Base-by-base conservation (phyloP, 2,329 filamentous ascomycete genomes). In the Paecilomyces fulvus region DNA sequence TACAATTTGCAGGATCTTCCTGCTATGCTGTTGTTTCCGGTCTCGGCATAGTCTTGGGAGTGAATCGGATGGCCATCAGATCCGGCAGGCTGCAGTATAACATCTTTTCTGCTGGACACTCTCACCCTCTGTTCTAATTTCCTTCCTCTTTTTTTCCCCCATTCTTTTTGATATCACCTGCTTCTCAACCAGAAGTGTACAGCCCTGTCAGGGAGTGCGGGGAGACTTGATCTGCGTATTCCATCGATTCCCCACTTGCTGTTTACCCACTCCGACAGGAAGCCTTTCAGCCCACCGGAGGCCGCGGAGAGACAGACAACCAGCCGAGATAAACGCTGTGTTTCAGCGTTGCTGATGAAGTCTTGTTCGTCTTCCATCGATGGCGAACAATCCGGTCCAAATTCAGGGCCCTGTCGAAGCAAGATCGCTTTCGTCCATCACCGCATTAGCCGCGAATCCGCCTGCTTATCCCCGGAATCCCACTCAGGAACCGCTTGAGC, bases 401-500 rank as follows among this genome's bases (percentile, higher is more conserved):
- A 8, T 23, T 11, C 65, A 64, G 53, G 65, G 64, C 52, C 71
- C 71, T 46, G 79, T 94, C 65, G 89, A 96, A 79, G 94, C 92
- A 63, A 85, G 82, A 65, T 97, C 92, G 50, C 79, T 97, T 49
- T 88, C 88, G 54, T 80, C 84, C 54, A 81, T 99, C 61, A 94
- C 90, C 61, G 77, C 82, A 48, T 82, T 96, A 60, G 92, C 94
- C 60, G 83, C 88, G 53, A 90, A 95, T 66, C 94, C 92, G 48
- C 92, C 94, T 51, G 82, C 86, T 64, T 94, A 95, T 70, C 90
- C 90, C 52, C 82, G 87, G 65, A 89, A 89, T 67, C 88, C 89
- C 4, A 83, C 85, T 2, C 85, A 87, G 63, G 76, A 81, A 64
- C 82, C 78, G 60, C 82, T 86, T 60, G 84, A 90, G 52, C 85